phyloP scores from a whole-genome alignment of 345 rosid genomes.

The Raphanus raphanistrum region DNA sequence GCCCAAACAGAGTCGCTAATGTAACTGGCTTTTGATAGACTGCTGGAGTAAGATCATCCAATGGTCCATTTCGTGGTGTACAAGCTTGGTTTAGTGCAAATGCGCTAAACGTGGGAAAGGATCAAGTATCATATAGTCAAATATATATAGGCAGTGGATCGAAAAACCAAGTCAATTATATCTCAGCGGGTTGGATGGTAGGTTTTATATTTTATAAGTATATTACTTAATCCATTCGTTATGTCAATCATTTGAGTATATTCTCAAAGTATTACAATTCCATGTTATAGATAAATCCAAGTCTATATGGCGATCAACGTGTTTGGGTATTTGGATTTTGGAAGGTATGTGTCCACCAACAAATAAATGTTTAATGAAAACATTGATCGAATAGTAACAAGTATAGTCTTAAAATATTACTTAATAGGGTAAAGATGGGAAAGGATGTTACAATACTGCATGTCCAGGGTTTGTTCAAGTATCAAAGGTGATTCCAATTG shows the following conservation, averaged over 20 bases:
- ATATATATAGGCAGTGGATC: background rate
- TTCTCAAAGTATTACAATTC: background rate
- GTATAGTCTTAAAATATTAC: background rate
- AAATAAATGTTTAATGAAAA: background rate
- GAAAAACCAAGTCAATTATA: background rate
- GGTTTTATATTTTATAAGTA: no score
- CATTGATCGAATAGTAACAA: background rate
- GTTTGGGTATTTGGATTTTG: background rate
- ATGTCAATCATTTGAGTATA: background rate
- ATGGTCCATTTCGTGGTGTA: no score
- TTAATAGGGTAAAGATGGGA: background rate
- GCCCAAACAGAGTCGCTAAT: no score
- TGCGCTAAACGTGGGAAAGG: background rate
- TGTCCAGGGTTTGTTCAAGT: background rate
- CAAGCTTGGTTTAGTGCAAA: no score
- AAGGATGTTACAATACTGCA: background rate
- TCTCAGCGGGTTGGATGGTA: background rate
- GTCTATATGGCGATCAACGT: background rate
- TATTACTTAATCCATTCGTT: background rate
- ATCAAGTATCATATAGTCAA: background rate
- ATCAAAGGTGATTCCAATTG: background rate
- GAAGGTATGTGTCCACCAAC: background rate
- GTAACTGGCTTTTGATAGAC: no score
- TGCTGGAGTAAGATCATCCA: no score
- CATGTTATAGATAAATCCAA: background rate